These are phyloP conservation scores for Camellia japonica DNA, from an alignment of 148 eudicot genomes.

Conservation along the genomic window DNA sequence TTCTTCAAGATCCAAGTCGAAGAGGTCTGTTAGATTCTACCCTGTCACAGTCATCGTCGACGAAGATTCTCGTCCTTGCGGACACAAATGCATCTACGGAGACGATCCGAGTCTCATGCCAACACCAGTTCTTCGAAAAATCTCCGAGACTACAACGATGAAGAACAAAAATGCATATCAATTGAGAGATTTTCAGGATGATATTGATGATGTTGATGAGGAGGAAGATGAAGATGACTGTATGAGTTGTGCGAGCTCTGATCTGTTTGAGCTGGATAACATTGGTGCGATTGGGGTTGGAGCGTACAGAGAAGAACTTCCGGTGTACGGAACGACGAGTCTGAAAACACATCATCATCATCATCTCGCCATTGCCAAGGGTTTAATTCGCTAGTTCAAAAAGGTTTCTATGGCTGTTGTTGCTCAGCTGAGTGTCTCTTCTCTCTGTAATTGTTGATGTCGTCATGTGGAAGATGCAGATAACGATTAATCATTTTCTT, in stretches of 20 bases:
- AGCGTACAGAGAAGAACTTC: conserved; percentile 40
- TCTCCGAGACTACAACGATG: not conserved
- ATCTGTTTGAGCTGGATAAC: conserved; percentile 51
- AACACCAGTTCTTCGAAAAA: not conserved
- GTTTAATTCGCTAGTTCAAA: conserved; percentile 25
- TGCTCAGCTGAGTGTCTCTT: too few relatives aligned
- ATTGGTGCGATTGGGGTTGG: conserved; percentile 29
- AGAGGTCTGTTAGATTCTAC: conserved; percentile 48
- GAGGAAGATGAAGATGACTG: conserved; percentile 36
- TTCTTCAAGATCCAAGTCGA: conserved; percentile 22
- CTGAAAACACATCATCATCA: conserved; percentile 26
- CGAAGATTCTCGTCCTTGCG: conserved; percentile 42
- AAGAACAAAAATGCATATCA: conserved; percentile 17
- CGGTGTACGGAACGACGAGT: conserved; percentile 51
- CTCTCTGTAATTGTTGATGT: not conserved
- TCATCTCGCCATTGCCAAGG: conserved; percentile 30
- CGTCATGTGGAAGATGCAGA: not conserved
- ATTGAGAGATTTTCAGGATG: conserved; percentile 4
- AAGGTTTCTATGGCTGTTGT: conserved; percentile 2
- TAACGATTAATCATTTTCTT: not conserved
- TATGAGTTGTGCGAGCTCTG: conserved; percentile 48
- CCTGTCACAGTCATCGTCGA: conserved; percentile 43
- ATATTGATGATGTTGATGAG: not conserved
- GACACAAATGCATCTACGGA: conserved; percentile 31
- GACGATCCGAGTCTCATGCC: conserved; percentile 24